Conservation (phyloP, 805 yeast genomes). For the Clavispora phyllophila region DNA sequence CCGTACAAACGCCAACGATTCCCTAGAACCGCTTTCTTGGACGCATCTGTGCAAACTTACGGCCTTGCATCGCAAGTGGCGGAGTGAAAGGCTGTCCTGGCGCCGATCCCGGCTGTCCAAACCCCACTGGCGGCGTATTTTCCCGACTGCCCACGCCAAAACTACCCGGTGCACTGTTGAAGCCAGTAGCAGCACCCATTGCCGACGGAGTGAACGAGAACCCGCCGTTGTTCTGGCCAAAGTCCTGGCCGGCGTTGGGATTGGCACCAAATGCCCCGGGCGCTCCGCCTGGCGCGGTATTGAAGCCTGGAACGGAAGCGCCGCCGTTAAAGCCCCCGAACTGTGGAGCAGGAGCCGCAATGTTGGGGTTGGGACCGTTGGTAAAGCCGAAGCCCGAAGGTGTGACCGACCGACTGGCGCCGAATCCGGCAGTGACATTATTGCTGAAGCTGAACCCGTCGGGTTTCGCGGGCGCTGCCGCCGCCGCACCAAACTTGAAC, state of each 20-base stretch:
- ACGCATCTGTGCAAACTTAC: constrained; percentile 33
- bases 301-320: background rate
- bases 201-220: constrained; percentile 10
- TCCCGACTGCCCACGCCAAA: constrained; percentile 15
- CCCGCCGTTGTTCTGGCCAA: constrained; percentile 2
- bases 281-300: background rate
- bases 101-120: constrained; percentile 4
- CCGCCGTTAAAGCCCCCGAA: background rate
- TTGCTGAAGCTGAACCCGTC: constrained; percentile 2
- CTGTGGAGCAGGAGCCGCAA: background rate
- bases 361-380: background rate
- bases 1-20: too few species aligned
- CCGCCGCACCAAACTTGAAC: constrained; percentile 1
- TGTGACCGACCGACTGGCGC: constrained; percentile 9
- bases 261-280: background rate
- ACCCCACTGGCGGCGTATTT: constrained; percentile 15
- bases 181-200: constrained; percentile 4
- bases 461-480: background rate
- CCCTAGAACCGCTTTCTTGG: constrained; percentile 23
- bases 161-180: constrained; percentile 13
- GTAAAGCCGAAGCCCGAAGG: constrained; percentile 7
- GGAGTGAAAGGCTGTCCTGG: constrained; percentile 14
- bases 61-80: constrained; percentile 16
- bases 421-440: constrained; percentile 1
- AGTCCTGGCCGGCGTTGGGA: constrained; percentile 1